Base-by-base conservation (phyloP, 2,329 filamentous ascomycete genomes). In the Cordyceps tenuipes region DNA sequence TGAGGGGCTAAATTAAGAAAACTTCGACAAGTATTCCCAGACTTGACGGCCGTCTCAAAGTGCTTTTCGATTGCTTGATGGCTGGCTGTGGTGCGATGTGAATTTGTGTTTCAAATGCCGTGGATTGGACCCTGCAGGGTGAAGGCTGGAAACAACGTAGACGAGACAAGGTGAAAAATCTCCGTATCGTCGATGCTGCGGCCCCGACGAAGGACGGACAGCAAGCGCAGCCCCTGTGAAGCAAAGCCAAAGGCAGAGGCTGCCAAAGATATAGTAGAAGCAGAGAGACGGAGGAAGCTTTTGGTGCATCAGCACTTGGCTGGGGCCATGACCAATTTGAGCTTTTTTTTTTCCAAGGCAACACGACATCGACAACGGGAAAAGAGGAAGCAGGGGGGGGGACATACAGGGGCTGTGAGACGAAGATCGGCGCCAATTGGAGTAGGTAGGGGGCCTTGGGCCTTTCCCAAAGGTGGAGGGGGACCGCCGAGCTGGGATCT, bases 101-200 rank as follows among this genome's bases (percentile, higher is more conserved):
- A 58, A 59, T 59, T 36, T 36, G 56, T 59, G 56, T 59, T 59
- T 59, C 56, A 51, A 59, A 34, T 43, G n/a, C 50, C 29, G 46
- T 26, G 34, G 47, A 52, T 41, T 59, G 48, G 48, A 51, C 46
- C 56, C 36, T 59, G 47, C 46, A 50, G 56, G 44, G 47, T 52
- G 47, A 36, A 50, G 56, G 56, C 47, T 58, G 46, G 44, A 34
- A 51, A 43, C 41, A n/a, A 36, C n/a, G 56, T 36, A 26, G 56
- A 26, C 36, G 36, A 58, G n/a, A 48, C n/a, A 29, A 26, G 29
- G 23, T n/a, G 9, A 58, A 52, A 49, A 52, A 46, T 13, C 36
- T 34, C 34, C n/a, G 48, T 46, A 44, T 26, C 36, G 39, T 52
- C 48, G 56, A 59, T 39, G n/a, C 48, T 19, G 36, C 39, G 46